Base-by-base conservation (phyloP, 2,329 filamentous ascomycete species). In the Xylariomycetidae sp. region DNA sequence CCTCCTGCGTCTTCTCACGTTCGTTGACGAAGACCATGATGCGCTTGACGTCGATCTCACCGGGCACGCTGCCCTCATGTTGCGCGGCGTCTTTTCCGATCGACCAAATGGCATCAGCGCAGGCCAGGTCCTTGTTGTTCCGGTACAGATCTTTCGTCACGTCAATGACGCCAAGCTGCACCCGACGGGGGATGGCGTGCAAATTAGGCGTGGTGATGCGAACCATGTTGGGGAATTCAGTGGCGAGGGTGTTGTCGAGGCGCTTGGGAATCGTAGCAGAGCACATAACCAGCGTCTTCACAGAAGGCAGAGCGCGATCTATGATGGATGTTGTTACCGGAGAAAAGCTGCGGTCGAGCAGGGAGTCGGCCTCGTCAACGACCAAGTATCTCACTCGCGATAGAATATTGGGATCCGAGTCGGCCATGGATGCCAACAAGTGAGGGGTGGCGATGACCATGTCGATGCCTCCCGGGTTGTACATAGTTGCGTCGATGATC, bases 21-120 rank as follows among this genome's bases (percentile, higher is more conserved):
- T 96, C 88, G 59, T 96, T 96, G 57, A 96, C 90, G 52, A 96
- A 96, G 3, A 96, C 88, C 37, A 96, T 77, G 50, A 98, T 83
- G 42, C 86, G 83, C 57, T 92, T 92, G 16, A 85, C 72, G 38
- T 84, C 79, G 4, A 80, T 63, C 30, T 70, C 65, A 25, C 67
- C 73, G 33, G 74, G 70, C 18, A 65, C 61, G 17, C 63, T 27
- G 4, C 74, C 72, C 35, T 82, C 76, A 42, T 81, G 68, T 17
- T 66, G 66, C 6, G 69, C 64, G 2, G 74, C 72, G 26, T 89
- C 82, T 56, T 86, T 88, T 38, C 88, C 88, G 39, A 98, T 90
- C 20, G 85, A 82, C 79, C 89, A 95, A 53, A 98, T 90, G 10
- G 84, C 85, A 54, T 98, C 90, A 4, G 92, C 92, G 57, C 90